These are phyloP conservation scores for Amanita muscaria DNA, from an alignment of 768 basidiomycete genomes.

Conservation along the genomic window DNA sequence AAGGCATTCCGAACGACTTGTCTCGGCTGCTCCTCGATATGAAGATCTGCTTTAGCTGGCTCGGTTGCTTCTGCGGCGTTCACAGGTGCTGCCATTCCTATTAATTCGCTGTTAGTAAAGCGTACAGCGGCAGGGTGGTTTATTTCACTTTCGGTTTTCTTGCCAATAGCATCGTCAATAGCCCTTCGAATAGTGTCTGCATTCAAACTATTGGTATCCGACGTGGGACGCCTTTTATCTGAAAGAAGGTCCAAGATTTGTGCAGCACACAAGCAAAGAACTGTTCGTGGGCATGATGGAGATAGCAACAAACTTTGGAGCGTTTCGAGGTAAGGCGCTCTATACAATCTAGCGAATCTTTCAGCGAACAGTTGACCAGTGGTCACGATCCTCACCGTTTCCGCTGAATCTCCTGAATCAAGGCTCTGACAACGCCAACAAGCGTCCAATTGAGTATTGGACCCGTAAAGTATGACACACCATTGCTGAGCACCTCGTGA, in stretches of 20 bases:
- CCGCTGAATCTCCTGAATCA: constrained; percentile 52
- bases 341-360: constrained; percentile 35
- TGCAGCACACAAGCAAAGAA: constrained; percentile 56
- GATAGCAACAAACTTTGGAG: constrained; percentile 61
- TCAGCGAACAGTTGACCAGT: no score
- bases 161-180: constrained; percentile 29
- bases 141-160: constrained; percentile 27
- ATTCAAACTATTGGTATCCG: constrained; percentile 22
- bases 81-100: background rate
- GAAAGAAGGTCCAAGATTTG: constrained; percentile 38
- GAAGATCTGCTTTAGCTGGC: background rate
- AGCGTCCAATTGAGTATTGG: constrained; percentile 75
- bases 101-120: background rate
- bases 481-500: constrained; percentile 59
- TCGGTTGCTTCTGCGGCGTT: background rate
- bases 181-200: constrained; percentile 29
- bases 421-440: constrained; percentile 57
- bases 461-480: constrained; percentile 68
- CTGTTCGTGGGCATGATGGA: constrained; percentile 52
- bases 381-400: constrained; percentile 41
- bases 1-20: constrained; percentile 52
- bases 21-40: constrained; percentile 38
- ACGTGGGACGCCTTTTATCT: constrained; percentile 26
- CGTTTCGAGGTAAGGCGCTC: constrained; percentile 49
- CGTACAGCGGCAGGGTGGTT: background rate